Base-by-base conservation (phyloP, 345 rosid genomes). In the Clarkia xantiana region DNA sequence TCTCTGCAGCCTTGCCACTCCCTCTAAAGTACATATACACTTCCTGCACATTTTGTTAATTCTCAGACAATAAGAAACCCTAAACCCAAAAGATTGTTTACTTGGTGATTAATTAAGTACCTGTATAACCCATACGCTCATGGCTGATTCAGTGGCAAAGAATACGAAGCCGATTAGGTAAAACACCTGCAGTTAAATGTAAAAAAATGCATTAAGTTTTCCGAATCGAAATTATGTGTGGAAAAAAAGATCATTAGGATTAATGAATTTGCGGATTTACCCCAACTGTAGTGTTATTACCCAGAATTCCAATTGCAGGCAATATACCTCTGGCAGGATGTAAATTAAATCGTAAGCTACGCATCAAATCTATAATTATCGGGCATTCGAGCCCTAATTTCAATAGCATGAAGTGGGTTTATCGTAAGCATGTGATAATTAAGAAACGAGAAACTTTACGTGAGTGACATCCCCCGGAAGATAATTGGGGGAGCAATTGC, bases 121-220 rank as follows among this genome's bases (percentile, higher is more conserved):
- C 99, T 87, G 96, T 62, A 84, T 76, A 75, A 93, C 96, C 99
- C 96, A 93, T 53, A 93, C 64, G 68, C 99, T 93, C 68, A 87
- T 69, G 17, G 87, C 56, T 16, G 96, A 80, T 68, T 93, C 96
- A 22, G 79, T 12, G 17, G 79, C 64, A 67, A 93, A 87, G 46
- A 66, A 62, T 18, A 67, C 96, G 55, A 84, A 87, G 59, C 99
- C 99, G 40, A 93, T 60, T 14, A 87, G 71, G 82, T 87, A 93
- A 63, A 87, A 80, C 61, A 74, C 68, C 95, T 91, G 94, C 73
- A 73, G 45, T 50, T 57, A 18, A 41, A 29, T 10, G 9, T 19
- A 43, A n/a, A n/a, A n/a, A n/a, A 13, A 34, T 29, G 51, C 34
- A 1, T 1, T n/a, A 42, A 23, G 39, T 11, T 14, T n/a, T 18